These are phyloP conservation scores for Cladosporium velox DNA, from an alignment of 2,329 filamentous ascomycete species.

Conservation along the genomic window DNA sequence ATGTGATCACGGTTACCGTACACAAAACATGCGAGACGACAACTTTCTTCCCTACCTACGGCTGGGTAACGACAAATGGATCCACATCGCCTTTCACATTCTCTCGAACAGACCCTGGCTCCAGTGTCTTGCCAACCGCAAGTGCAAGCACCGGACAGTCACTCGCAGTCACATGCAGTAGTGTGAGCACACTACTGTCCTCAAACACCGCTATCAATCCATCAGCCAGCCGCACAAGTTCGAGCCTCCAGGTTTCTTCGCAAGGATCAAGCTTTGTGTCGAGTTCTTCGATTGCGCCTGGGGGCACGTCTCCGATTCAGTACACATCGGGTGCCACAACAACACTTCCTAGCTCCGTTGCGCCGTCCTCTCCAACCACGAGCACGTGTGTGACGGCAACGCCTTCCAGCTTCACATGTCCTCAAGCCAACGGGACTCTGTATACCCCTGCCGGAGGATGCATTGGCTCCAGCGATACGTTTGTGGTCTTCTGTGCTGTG, in stretches of 20 bases:
- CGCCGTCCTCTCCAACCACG: not conserved
- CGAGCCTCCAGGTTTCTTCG: not conserved
- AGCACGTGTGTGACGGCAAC: conserved; percentile 17
- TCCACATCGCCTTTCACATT: conserved; percentile 16
- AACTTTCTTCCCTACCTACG: conserved; percentile 16
- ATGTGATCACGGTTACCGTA: conserved; percentile 17
- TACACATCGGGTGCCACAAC: not conserved
- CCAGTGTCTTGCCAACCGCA: not conserved
- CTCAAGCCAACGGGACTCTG: conserved; percentile 18
- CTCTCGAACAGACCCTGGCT: not conserved
- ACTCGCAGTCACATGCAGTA: not conserved
- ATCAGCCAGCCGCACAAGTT: not conserved
- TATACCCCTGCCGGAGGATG: conserved; percentile 21
- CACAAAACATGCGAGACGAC: conserved; percentile 16
- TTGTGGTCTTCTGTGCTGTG: conserved; percentile 7
- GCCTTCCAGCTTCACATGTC: conserved; percentile 8
- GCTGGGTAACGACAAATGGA: conserved; percentile 19
- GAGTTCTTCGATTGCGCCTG: not conserved
- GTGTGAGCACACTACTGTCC: not conserved
- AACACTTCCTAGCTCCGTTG: not conserved
- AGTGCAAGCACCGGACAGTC: not conserved
- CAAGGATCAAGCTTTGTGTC: not conserved
- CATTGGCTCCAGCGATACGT: conserved; percentile 10
- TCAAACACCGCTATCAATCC: not conserved
- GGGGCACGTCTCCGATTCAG: not conserved